Conservation (phyloP, 2,329 filamentous ascomycete genomes). For the Shiraia bambusicola region DNA sequence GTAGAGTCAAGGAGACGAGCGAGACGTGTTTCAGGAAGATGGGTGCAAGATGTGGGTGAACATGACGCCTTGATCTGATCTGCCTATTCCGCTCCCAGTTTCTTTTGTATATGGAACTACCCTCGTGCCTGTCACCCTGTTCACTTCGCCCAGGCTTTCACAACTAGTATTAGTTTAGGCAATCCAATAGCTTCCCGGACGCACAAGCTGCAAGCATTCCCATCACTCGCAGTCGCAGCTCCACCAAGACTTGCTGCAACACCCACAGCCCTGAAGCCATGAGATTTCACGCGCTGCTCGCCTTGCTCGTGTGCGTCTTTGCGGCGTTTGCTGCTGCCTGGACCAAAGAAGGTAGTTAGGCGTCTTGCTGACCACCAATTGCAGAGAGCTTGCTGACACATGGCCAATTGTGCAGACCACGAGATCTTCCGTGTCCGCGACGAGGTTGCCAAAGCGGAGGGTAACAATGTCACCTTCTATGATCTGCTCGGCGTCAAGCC, state of each 20-base stretch:
- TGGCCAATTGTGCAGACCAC: conserved; percentile 68
- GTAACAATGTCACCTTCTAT: conserved; percentile 84
- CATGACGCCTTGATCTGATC: too few species aligned
- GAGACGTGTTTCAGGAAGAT: neutral
- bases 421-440: conserved; percentile 96
- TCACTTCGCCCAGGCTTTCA: conserved; percentile 10
- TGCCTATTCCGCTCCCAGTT: too few species aligned
- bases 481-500: conserved; percentile 78
- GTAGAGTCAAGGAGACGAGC: neutral
- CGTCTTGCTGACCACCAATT: conserved; percentile 10
- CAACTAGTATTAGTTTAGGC: too few species aligned
- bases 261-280: conserved; percentile 69
- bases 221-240: conserved; percentile 24
- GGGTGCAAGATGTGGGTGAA: neutral
- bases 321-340: conserved; percentile 74
- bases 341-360: conserved; percentile 83
- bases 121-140: too few species aligned
- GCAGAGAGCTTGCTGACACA: conserved; percentile 18
- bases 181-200: conserved; percentile 17
- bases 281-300: conserved; percentile 65
- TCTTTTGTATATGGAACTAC: neutral
- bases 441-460: conserved; percentile 76
- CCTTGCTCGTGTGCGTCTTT: conserved; percentile 68
- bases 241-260: conserved; percentile 15
- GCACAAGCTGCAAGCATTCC: conserved; percentile 37